phyloP scores from a whole-genome alignment of 345 rosid species.

The Draba incana region DNA sequence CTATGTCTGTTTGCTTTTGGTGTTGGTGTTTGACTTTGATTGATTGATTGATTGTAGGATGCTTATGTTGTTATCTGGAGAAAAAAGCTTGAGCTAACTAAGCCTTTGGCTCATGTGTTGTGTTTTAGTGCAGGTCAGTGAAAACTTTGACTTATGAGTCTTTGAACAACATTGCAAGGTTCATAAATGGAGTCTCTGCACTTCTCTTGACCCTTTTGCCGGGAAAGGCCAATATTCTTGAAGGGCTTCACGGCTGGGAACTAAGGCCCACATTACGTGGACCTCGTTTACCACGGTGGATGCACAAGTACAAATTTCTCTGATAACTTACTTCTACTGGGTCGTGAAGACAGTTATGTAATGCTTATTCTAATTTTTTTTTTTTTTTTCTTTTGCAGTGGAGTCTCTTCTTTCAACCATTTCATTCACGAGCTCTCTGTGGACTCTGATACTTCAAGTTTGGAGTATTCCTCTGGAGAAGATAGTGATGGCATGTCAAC shows the following conservation, averaged over 20 bases:
- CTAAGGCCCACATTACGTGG: slow-evolving; percentile 86
- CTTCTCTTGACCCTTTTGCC: slow-evolving; percentile 75
- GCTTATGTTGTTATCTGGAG: not conserved
- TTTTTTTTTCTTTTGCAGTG: slow-evolving; percentile 50
- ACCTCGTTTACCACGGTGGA: slow-evolving; percentile 91
- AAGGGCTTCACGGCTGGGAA: slow-evolving; percentile 97
- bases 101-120: slow-evolving; percentile 22
- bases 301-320: slow-evolving; percentile 68
- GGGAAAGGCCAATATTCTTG: slow-evolving; percentile 74
- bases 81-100: not conserved
- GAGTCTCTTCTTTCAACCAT: slow-evolving; percentile 93
- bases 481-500: slow-evolving; percentile 60
- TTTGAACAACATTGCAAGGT: slow-evolving; percentile 71
- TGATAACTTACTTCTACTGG: not conserved
- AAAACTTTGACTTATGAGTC: slow-evolving; percentile 89
- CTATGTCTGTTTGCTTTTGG: not conserved
- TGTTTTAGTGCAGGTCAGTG: slow-evolving; percentile 74
- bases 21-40: not conserved
- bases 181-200: slow-evolving; percentile 85
- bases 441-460: slow-evolving; percentile 74
- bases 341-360: not conserved
- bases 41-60: not conserved
- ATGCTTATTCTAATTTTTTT: slow-evolving; percentile 3
- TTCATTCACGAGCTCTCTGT: slow-evolving; percentile 84
- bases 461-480: slow-evolving; percentile 73